Conservation (phyloP, 345 rosid genomes). For the Boechera divaricarpa region DNA sequence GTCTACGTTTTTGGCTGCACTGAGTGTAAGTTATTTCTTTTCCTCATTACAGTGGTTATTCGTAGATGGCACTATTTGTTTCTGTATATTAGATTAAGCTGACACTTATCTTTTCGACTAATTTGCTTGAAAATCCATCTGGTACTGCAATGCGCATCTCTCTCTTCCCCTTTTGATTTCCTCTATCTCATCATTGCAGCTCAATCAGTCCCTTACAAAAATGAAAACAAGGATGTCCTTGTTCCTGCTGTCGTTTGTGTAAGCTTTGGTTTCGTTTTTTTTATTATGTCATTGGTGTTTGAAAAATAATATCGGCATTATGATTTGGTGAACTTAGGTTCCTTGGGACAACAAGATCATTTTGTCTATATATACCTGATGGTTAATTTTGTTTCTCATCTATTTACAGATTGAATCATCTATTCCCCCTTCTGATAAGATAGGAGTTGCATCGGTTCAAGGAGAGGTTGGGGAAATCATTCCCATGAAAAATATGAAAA, state of each 20-base stretch:
- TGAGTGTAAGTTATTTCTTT: conserved; percentile 68
- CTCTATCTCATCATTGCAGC: conserved; percentile 57
- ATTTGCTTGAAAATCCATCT: conserved; percentile 4
- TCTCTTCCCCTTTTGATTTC: conserved; percentile 16
- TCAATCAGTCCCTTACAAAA: conserved; percentile 64
- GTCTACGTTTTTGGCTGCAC: conserved; percentile 86
- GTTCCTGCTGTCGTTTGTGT: conserved; percentile 85
- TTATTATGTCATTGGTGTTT: not conserved
- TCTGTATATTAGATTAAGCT: not conserved
- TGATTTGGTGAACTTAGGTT: not conserved
- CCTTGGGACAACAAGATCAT: conserved; percentile 11
- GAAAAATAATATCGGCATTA: not conserved
- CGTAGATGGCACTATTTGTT: not conserved
- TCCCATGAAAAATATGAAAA: conserved; percentile 94
- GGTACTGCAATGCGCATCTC: not conserved
- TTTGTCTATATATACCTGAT: not conserved
- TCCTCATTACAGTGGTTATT: not conserved
- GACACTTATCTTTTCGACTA: not conserved
- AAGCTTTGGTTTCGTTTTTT: conserved; percentile 45
- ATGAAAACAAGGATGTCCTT: conserved; percentile 49
- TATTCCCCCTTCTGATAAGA: conserved; percentile 87
- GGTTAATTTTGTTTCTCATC: not conserved
- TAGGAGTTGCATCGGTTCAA: conserved; percentile 83
- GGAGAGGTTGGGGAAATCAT: conserved; percentile 73
- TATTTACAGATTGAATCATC: conserved; percentile 71